A percentile compares a stretch with the other conserved stretches of the same genome.
phyloP scores from a whole-genome alignment of 352 stramenopile genomes.

The Globisporangium abappressorium region DNA sequence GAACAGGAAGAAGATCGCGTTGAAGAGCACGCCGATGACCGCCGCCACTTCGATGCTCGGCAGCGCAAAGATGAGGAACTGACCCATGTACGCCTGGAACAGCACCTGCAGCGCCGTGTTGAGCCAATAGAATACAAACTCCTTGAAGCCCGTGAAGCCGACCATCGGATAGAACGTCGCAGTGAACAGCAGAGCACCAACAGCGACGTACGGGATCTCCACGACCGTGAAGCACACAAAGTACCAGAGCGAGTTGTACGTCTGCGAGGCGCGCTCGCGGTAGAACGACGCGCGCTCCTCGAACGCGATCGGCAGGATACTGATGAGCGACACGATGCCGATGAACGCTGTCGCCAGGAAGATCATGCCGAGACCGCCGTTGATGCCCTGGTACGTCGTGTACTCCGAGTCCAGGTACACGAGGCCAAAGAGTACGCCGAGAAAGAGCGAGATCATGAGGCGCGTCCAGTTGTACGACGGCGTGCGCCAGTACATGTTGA shows the following conservation, averaged over 20 bases:
- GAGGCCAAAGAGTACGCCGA: constrained; percentile 76
- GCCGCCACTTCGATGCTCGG: constrained; percentile 36
- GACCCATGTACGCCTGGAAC: constrained; percentile 59
- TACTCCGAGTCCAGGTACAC: constrained; percentile 35
- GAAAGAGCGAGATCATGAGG: constrained; percentile 62
- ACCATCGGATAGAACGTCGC: constrained; percentile 76
- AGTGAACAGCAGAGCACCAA: constrained; percentile 36
- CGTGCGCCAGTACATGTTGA: constrained; percentile 65
- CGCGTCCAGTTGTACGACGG: constrained; percentile 88
- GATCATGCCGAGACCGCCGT: constrained; percentile 57
- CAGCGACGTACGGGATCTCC: constrained; percentile 63
- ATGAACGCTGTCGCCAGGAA: constrained; percentile 78
- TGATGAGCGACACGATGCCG: constrained; percentile 67
- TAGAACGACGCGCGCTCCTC: constrained; percentile 88
- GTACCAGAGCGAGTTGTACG: constrained; percentile 74
- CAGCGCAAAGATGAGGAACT: constrained; percentile 60
- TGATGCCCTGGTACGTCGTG: constrained; percentile 35
- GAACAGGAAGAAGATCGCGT: constrained; percentile 54
- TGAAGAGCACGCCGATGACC: constrained; percentile 35
- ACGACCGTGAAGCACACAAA: constrained; percentile 59
- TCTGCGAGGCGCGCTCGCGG: constrained; percentile 75
- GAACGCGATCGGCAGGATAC: constrained; percentile 53
- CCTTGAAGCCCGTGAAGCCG: constrained; percentile 28
- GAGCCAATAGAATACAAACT: constrained; percentile 68
- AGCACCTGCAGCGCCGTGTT: constrained; percentile 56